Evolutionary conservation across 2,329 filamentous ascomycete genomes (phyloP).

Genomic region (Fusarium sp.): DNA sequence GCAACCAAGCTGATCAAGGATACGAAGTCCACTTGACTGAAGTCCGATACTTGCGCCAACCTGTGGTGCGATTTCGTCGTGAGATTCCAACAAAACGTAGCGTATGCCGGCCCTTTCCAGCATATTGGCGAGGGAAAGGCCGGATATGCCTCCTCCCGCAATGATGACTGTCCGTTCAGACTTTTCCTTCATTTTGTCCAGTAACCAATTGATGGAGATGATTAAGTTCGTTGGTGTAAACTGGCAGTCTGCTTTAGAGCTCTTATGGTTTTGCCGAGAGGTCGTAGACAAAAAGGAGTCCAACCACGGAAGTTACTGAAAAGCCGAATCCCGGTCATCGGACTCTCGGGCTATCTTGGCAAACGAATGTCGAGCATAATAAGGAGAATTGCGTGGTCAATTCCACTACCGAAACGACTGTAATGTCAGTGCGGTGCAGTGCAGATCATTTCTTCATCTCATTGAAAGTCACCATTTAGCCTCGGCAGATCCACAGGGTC

Average conservation of each 20-base stretch:
- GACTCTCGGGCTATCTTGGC: neutral
- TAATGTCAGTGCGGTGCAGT: neutral
- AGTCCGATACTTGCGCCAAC: slow-evolving; percentile 60
- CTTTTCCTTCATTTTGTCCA: neutral
- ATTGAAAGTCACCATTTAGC: accelerated
- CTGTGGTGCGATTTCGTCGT: slow-evolving; percentile 52
- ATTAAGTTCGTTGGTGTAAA: accelerated
- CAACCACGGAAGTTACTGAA: neutral
- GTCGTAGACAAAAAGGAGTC: neutral
- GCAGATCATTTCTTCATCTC: neutral
- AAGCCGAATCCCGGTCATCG: neutral
- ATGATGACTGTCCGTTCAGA: neutral
- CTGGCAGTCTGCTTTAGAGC: neutral
- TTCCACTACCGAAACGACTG: neutral
- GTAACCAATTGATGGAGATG: accelerated
- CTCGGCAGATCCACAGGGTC: neutral
- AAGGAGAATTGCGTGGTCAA: neutral
- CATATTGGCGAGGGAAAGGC: slow-evolving; percentile 22
- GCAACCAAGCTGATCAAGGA: slow-evolving; percentile 55
- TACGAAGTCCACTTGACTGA: slow-evolving; percentile 51
- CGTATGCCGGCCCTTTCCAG: slow-evolving; percentile 47
- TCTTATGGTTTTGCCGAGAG: neutral
- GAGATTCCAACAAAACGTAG: slow-evolving; percentile 58
- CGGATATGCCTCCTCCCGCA: slow-evolving; percentile 13
- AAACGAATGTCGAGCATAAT: neutral